These are phyloP conservation scores for Prosopis cineraria DNA, from an alignment of 306 rosid species.

Conservation along the genomic window DNA sequence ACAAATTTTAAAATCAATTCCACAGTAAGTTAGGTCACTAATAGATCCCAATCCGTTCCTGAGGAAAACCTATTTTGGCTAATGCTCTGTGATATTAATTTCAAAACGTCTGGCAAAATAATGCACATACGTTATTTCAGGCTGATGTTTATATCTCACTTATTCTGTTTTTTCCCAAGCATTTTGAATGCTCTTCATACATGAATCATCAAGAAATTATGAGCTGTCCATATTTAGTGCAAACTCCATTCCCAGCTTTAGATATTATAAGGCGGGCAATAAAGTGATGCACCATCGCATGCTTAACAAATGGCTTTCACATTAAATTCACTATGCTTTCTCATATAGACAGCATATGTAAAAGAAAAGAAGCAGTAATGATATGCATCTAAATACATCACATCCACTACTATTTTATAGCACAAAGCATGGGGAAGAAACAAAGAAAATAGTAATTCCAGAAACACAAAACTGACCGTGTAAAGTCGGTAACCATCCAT, in stretches of 20 bases:
- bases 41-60: not conserved
- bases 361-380: not conserved
- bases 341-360: not conserved
- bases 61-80: not conserved
- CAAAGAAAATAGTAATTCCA: not conserved
- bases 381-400: not conserved
- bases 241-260: not conserved
- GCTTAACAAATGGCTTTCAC: not conserved
- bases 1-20: not conserved
- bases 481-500: slow-evolving; percentile 92
- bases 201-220: not conserved
- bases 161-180: not conserved
- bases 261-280: not conserved
- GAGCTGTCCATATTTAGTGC: not conserved
- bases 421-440: not conserved
- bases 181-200: not conserved
- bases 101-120: not conserved
- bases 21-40: not conserved
- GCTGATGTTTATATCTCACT: not conserved
- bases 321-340: not conserved
- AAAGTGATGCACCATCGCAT: not conserved
- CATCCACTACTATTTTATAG: not conserved
- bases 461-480: slow-evolving; percentile 57
- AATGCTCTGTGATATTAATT: not conserved
- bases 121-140: not conserved